Evolutionary conservation across 1,139 yeast genomes (phyloP).

Genomic region (Meyerozyma elateridarum): DNA sequence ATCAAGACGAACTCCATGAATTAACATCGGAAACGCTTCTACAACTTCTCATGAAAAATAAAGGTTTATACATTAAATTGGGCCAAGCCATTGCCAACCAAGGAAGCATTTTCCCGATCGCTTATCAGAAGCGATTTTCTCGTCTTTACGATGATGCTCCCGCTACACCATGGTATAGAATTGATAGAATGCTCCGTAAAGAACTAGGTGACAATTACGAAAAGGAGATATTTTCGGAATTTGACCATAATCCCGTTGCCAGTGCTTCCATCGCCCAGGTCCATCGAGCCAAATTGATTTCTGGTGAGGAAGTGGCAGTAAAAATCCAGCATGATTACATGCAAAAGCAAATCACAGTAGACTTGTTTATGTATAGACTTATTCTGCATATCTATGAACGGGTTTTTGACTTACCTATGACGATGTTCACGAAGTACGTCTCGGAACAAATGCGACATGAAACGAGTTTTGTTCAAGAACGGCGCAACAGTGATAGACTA

Average conservation of each 20-base stretch:
- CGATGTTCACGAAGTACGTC: conserved; percentile 52
- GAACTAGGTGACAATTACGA: conserved; percentile 47
- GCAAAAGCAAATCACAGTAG: conserved; percentile 51
- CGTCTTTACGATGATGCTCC: conserved; percentile 70
- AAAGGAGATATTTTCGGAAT: conserved; percentile 35
- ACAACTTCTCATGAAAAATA: conserved; percentile 49
- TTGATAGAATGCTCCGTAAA: conserved; percentile 40
- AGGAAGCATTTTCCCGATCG: conserved; percentile 60
- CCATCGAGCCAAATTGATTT: conserved; percentile 46
- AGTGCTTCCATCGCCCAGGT: conserved; percentile 77
- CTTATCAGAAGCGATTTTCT: conserved; percentile 51
- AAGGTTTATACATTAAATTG: conserved; percentile 70
- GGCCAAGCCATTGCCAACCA: conserved; percentile 78
- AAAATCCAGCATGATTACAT: conserved; percentile 67
- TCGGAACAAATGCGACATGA: conserved; percentile 56
- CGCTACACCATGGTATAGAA: conserved; percentile 53
- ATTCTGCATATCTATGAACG: conserved; percentile 52
- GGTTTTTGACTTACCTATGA: conserved; percentile 61
- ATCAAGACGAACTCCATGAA: conserved; percentile 52
- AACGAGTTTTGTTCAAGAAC: conserved; percentile 56
- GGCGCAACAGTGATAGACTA: conserved; percentile 41
- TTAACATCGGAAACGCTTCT: conserved; percentile 53
- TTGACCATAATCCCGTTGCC: conserved; percentile 57
- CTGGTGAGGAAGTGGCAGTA: conserved; percentile 60
- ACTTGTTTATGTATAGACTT: conserved; percentile 51